phyloP scores from a whole-genome alignment of 371 early-diverging fungal species.

The Umbelopsis sp. region DNA sequence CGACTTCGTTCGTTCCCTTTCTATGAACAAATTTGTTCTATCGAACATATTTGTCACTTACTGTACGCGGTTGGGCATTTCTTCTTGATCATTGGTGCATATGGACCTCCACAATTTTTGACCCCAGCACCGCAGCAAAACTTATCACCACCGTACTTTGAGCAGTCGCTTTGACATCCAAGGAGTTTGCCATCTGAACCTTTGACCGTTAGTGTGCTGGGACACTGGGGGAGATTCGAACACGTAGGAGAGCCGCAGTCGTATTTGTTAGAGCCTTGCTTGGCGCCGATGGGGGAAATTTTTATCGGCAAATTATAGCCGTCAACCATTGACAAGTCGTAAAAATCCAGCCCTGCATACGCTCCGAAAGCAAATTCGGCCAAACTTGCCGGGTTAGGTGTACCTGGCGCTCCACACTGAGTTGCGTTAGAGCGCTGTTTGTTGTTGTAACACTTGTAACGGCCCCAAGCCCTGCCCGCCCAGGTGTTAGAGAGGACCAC shows the following conservation, averaged over 20 bases:
- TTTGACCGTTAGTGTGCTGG: constrained; percentile 26
- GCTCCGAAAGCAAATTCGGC: not conserved
- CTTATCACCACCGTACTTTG: constrained; percentile 24
- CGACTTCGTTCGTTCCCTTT: too few species aligned
- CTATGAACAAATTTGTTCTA: not conserved
- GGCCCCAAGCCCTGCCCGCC: constrained; percentile 50
- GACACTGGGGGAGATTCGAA: constrained; percentile 1
- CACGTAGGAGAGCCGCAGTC: not conserved
- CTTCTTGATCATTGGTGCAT: constrained; percentile 29
- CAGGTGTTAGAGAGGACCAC: constrained; percentile 27
- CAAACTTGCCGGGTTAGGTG: not conserved
- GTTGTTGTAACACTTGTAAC: constrained; percentile 28
- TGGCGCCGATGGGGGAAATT: not conserved
- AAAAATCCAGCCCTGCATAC: not conserved
- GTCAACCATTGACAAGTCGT: not conserved
- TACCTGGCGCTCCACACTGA: not conserved
- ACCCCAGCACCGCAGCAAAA: constrained; percentile 32
- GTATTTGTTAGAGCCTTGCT: not conserved
- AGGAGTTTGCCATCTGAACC: constrained; percentile 22
- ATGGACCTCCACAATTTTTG: constrained; percentile 10
- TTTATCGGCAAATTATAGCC: not conserved
- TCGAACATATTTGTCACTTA: not conserved
- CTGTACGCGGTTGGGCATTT: constrained; percentile 43
- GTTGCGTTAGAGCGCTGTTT: not conserved
- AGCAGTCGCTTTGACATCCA: constrained; percentile 32